phyloP scores from a whole-genome alignment of 1,139 yeast genomes.

The Suhomyces atakaporum region DNA sequence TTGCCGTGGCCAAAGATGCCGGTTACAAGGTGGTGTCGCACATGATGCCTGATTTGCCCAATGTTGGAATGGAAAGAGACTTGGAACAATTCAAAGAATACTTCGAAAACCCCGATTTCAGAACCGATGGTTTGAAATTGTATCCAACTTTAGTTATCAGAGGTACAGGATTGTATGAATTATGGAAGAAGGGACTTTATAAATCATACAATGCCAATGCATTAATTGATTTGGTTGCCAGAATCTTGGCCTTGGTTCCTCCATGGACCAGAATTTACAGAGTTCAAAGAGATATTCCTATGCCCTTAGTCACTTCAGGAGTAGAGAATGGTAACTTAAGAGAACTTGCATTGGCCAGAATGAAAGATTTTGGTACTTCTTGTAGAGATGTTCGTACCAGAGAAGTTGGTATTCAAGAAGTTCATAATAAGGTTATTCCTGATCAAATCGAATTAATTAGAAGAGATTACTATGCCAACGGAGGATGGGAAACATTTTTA shows the following conservation, averaged over 20 bases:
- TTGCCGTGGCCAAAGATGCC: constrained; percentile 93
- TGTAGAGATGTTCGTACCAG: constrained; percentile 98
- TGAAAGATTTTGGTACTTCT: constrained; percentile 96
- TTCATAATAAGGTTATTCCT: constrained; percentile 94
- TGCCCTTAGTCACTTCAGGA: constrained; percentile 98
- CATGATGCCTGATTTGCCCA: constrained; percentile 99
- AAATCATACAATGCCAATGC: constrained; percentile 95
- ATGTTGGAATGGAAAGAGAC: constrained; percentile 98
- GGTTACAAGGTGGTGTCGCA: constrained; percentile 97
- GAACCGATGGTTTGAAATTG: constrained; percentile 94
- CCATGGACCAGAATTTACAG: constrained; percentile 99
- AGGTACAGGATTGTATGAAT: constrained; percentile 95
- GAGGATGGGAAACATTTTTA: constrained; percentile 98
- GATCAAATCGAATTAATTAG: constrained; percentile 95
- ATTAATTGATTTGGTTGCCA: constrained; percentile 88
- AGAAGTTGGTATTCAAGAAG: constrained; percentile 98
- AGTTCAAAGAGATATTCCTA: constrained; percentile 98
- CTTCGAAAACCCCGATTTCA: constrained; percentile 93
- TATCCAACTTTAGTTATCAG: constrained; percentile 96
- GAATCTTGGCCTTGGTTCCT: constrained; percentile 93
- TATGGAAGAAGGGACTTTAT: constrained; percentile 96
- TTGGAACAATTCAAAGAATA: constrained; percentile 93
- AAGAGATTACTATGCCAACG: constrained; percentile 95
- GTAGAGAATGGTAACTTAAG: constrained; percentile 97
- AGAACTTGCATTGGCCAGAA: constrained; percentile 92